Evolutionary conservation across 2,329 filamentous ascomycete genomes (phyloP), one percentile per base, ranked within the genome.

Genomic region (Podosphaera xanthii): DNA sequence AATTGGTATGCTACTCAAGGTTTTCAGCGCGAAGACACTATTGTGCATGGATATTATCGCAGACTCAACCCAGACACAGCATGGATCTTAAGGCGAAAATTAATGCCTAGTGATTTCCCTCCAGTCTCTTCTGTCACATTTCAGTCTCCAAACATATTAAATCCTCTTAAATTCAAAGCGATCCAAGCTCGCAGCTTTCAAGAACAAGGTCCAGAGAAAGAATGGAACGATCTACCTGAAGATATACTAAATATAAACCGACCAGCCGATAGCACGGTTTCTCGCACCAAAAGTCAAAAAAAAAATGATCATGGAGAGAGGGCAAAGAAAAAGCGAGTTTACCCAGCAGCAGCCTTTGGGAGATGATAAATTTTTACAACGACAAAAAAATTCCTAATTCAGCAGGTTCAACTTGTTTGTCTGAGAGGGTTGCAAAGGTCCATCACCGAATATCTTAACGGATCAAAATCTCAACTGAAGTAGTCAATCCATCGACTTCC

Each of bases 161-260:
- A 48, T 12, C 35, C 81, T 66, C 35, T 85, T 72, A 80, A 82
- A 87, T 14, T 75, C 67, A 66, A 84, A 83, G 36, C 59, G n/a
- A 22, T 9, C 10, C 48, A 63, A 30, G 55, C 62, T 33, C 50
- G 63, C 2, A 82, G 79, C 0, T 83, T 75, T 67, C 80, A 83
- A 68, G 82, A 78, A 60, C 69, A 72, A 63, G 73, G 80, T 5
- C 76, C 81, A 2, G 76, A 78, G 30, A 78, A 70, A 36, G 81
- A 83, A 66, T 84, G 81, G 81, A 84, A 84, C 69, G 81, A 84
- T 66, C 65, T 84, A 8, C 81, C 81, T 0, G 72, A 74, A 8
- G 80, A 83, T 58, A 81, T 83, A 1, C 52, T 69, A 1, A 49
- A 60, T 8, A 69, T 76, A 9, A 66, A 69, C 30, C 60, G 68